phyloP scores from a whole-genome alignment of 495 filamentous ascomycete genomes.

The Penicillium paxilli region DNA sequence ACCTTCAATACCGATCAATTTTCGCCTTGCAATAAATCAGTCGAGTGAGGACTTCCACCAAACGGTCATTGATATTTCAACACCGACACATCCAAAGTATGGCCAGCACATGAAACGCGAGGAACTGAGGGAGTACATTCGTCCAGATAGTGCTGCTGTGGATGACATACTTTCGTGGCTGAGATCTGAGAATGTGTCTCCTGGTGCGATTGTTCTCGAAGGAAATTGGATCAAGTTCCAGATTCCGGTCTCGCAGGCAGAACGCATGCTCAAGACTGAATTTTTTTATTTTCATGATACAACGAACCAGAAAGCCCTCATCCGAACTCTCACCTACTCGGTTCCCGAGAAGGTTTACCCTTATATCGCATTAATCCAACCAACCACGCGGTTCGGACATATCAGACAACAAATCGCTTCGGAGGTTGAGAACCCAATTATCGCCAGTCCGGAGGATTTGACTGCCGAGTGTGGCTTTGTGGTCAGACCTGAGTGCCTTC shows the following conservation, averaged over 20 bases:
- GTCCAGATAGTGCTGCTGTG: constrained; percentile 43
- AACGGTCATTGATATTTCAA: constrained; percentile 60
- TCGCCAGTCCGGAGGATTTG: constrained; percentile 25
- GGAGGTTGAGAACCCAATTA: constrained; percentile 22
- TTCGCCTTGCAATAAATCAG: constrained; percentile 56
- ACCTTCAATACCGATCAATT: constrained; percentile 39
- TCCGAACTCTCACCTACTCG: constrained; percentile 61
- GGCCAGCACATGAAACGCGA: constrained; percentile 64
- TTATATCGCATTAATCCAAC: constrained; percentile 53
- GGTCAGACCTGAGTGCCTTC: constrained; percentile 60
- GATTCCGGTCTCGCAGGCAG: constrained; percentile 49
- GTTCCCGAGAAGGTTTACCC: constrained; percentile 50
- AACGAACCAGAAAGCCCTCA: constrained; percentile 27
- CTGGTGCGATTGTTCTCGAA: constrained; percentile 41
- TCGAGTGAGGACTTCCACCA: constrained; percentile 58
- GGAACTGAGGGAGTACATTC: constrained; percentile 50
- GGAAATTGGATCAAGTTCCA: constrained; percentile 60
- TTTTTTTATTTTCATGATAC: constrained; percentile 53
- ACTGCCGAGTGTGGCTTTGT: constrained; percentile 43
- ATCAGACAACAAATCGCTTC: constrained; percentile 22
- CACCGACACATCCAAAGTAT: constrained; percentile 59
- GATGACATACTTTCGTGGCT: constrained; percentile 52
- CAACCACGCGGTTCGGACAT: constrained; percentile 55
- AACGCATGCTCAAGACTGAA: constrained; percentile 53
- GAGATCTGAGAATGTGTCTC: constrained; percentile 40